phyloP scores from a whole-genome alignment of 805 yeast genomes.

The Yarrowia porcina region DNA sequence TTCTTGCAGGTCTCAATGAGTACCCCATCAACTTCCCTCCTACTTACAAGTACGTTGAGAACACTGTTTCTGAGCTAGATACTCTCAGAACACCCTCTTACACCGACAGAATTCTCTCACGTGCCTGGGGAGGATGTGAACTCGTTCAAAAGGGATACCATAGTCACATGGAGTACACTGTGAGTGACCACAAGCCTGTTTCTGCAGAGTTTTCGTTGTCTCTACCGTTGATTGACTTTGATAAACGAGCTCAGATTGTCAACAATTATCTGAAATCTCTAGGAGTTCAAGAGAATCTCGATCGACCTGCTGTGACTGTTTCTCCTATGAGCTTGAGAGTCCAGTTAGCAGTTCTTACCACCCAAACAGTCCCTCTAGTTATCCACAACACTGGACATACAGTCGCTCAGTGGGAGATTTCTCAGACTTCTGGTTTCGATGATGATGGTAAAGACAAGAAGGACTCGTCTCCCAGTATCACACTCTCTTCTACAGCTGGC shows the following conservation, averaged over 20 bases:
- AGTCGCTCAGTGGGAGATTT: conserved; percentile 41
- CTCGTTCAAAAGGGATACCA: conserved; percentile 34
- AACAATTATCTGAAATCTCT: conserved; percentile 42
- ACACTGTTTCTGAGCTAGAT: conserved; percentile 30
- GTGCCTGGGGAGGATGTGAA: conserved; percentile 25
- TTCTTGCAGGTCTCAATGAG: conserved; percentile 50
- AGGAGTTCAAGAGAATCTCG: conserved; percentile 46
- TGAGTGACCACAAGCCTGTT: conserved; percentile 61
- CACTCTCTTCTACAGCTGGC: neutral
- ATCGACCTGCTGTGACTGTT: conserved; percentile 44
- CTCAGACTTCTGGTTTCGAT: conserved; percentile 31
- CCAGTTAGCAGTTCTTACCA: conserved; percentile 34
- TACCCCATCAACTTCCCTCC: conserved; percentile 50
- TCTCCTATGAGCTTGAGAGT: conserved; percentile 38
- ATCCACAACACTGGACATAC: conserved; percentile 42
- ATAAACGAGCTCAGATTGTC: conserved; percentile 40
- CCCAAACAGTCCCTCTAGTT: conserved; percentile 32
- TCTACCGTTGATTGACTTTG: conserved; percentile 41
- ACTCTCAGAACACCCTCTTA: conserved; percentile 51
- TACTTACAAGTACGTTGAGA: conserved; percentile 47
- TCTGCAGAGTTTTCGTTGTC: conserved; percentile 39
- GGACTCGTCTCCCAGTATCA: conserved; percentile 29
- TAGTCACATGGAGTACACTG: conserved; percentile 34
- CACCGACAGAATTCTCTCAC: conserved; percentile 49
- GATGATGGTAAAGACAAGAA: conserved; percentile 28